Base-by-base conservation (phyloP, 1,139 yeast genomes). In the Debaryomyces singareniensis region DNA sequence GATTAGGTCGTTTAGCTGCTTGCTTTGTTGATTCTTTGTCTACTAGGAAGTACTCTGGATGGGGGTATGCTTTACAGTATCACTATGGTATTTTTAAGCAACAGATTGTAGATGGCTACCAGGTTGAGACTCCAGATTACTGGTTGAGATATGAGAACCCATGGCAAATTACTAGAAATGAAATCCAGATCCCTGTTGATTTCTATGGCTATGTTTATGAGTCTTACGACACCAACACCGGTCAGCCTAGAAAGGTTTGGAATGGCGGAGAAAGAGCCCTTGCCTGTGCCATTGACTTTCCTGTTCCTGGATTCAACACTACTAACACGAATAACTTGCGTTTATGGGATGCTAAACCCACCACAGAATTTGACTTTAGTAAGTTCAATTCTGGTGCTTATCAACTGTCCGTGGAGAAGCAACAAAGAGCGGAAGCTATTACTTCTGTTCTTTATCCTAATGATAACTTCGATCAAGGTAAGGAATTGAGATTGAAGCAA, bases 41-140 rank as follows among this genome's bases (percentile, higher is more conserved):
- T 21, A 78, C 95, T 5, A 80, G 83, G 44, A 79, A 85, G 54
- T 85, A 84, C 55, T 87, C 94, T 20, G 95, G 95, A 31, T 87
- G 96, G 96, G 97, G 96, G 39, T 89, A 89, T 55, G 96, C 96
- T 36, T 67, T 87, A 44, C 79, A 94, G 52, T 87, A 87, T 60
- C 89, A 86, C 57, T 87, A 87, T 53, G 96, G 96, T 55, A 89
- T 89, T 45, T 89, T 89, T 60, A 75, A 86, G 45, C 97, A 89
- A 60, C 78, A 79, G 54, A 86, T 89, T 50, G 71, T 86, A 42
- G 86, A 89, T 49, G 96, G 96, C 11, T 84, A 84, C 58, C 96
- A 89, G 60, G 93, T 87, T 27, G 96, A 89, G 57, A 71, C 84
- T 27, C 96, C 96, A 3, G 96, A 89, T 55, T 84, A 87, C 57